Conservation (phyloP, 2,329 filamentous ascomycete species). For the Colletotrichum brevisporum region DNA sequence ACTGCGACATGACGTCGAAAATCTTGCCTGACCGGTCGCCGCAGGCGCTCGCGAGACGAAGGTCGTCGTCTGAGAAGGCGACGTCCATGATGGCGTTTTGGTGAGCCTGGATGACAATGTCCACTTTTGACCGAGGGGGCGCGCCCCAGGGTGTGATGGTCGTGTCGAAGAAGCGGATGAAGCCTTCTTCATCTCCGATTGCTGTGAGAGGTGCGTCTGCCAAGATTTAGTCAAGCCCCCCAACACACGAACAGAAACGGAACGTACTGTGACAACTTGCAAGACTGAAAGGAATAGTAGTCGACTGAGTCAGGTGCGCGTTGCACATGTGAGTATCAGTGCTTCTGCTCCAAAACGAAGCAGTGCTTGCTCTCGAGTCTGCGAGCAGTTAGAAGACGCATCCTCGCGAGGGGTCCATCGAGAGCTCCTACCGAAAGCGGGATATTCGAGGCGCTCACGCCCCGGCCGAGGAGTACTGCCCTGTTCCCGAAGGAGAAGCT, state of each 20-base stretch:
- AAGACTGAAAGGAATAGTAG: constrained; percentile 43
- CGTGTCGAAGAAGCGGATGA: constrained; percentile 62
- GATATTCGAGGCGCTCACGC: constrained; percentile 46
- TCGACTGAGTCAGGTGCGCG: constrained; percentile 31
- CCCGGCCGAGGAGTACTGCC: constrained; percentile 52
- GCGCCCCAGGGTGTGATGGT: constrained; percentile 45
- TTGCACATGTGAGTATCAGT: constrained; percentile 48
- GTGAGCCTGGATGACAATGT: constrained; percentile 64
- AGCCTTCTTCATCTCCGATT: constrained; percentile 71
- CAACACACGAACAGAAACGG: neutral
- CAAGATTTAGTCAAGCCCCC: constrained; percentile 20
- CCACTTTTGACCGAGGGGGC: constrained; percentile 58
- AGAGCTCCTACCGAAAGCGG: constrained; percentile 34
- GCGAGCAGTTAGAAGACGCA: constrained; percentile 44
- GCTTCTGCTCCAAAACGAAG: constrained; percentile 55
- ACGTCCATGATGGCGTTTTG: constrained; percentile 73
- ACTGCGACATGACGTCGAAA: constrained; percentile 74
- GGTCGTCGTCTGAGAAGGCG: constrained; percentile 68
- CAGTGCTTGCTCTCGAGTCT: constrained; percentile 53
- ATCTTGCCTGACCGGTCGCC: constrained; percentile 70
- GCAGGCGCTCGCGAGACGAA: constrained; percentile 69
- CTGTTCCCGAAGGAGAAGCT: constrained; percentile 58
- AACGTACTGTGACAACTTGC: constrained; percentile 39
- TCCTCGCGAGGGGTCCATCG: no score
- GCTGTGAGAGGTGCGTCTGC: constrained; percentile 54